Percentiles rank a stretch among this genome's conserved stretches.
Conservation (phyloP, 768 basidiomycete genomes). For the Wakefieldia striispora region DNA sequence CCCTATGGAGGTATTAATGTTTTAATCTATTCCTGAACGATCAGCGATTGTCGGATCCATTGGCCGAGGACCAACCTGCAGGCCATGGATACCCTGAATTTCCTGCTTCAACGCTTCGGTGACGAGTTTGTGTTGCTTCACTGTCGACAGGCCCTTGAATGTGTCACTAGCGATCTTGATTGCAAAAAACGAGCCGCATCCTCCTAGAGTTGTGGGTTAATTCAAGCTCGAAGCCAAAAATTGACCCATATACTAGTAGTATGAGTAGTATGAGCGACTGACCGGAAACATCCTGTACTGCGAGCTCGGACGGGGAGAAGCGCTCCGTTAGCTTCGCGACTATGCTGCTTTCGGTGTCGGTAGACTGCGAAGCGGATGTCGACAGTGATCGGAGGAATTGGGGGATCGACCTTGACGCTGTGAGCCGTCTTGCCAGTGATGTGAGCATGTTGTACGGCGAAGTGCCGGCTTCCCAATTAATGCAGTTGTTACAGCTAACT, state of each 20-base stretch:
- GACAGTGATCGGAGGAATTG: conserved; percentile 31
- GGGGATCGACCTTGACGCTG: conserved; percentile 14
- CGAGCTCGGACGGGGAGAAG: conserved; percentile 78
- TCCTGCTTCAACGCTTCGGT: conserved; percentile 84
- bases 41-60: conserved; percentile 3
- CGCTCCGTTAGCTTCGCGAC: conserved; percentile 65
- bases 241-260: not conserved
- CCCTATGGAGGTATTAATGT: conserved; percentile 33
- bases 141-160: conserved; percentile 81
- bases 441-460: conserved; percentile 10
- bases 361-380: conserved; percentile 22
- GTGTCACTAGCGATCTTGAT: conserved; percentile 82
- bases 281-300: conserved; percentile 97
- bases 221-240: not conserved
- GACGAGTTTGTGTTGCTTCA: conserved; percentile 94
- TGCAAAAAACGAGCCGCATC: conserved; percentile 96
- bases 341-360: conserved; percentile 53
- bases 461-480: not conserved
- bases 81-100: conserved; percentile 87
- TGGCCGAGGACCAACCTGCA: conserved; percentile 64
- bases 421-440: conserved; percentile 36
- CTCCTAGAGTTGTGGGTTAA: conserved; percentile 51
- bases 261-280: conserved; percentile 3
- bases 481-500: too few species aligned
- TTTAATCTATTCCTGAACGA: conserved; percentile 37